phyloP scores from a whole-genome alignment of 129 eudicot genomes.

The Artemisia argyi region DNA sequence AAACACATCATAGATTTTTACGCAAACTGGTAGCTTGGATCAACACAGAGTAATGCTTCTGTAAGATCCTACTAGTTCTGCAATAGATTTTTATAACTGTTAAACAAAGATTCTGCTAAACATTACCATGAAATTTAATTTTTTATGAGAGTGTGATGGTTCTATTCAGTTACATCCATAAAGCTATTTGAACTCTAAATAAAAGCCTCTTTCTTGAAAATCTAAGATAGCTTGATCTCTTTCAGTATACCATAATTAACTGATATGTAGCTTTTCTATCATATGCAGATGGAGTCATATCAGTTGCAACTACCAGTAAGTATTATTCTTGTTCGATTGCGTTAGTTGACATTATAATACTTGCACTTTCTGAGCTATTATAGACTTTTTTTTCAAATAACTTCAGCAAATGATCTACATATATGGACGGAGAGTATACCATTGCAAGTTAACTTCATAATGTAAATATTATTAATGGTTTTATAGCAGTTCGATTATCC shows the following conservation, averaged over 20 bases:
- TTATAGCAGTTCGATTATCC: not conserved
- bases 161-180: conserved; percentile 1
- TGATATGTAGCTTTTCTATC: conserved; percentile 19
- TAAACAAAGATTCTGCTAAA: not conserved
- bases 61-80: no score
- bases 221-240: not conserved
- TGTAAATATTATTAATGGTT: not conserved
- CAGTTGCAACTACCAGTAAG: conserved; percentile 89
- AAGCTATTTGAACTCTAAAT: conserved; percentile 9
- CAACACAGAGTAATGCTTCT: not conserved
- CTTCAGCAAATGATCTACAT: conserved; percentile 1
- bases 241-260: conserved; percentile 2
- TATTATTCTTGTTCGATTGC: conserved; percentile 19
- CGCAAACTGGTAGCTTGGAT: not conserved
- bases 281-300: conserved; percentile 85
- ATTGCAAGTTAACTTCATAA: conserved; percentile 6
- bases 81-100: not conserved
- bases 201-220: conserved; percentile 3
- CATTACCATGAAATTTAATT: not conserved
- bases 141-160: not conserved
- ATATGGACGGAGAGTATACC: not conserved
- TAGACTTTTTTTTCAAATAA: conserved; percentile 1
- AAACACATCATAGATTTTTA: not conserved
- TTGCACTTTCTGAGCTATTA: not conserved
- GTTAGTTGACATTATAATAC: not conserved